A percentile compares a stretch with the other conserved stretches of the same genome.
These are phyloP conservation scores for Dendrocalamus latiflorus DNA, from an alignment of 202 grass and related monocot species.

Conservation along the genomic window DNA sequence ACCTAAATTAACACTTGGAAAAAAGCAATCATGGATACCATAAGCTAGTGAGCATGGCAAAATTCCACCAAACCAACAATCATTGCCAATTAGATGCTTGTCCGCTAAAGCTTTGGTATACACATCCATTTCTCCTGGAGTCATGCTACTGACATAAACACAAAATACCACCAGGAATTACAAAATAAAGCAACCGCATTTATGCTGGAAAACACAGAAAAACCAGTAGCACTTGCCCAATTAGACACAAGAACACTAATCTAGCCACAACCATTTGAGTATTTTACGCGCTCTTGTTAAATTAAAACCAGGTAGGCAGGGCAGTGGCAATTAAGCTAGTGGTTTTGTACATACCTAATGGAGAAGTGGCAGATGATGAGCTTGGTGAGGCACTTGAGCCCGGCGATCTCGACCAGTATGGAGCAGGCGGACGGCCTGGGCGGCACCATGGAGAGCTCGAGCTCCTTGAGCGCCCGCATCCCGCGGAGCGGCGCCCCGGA, in stretches of 20 bases:
- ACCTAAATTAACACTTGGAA: background rate
- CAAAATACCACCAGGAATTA: background rate
- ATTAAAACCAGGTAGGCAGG: background rate
- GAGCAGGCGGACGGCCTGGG: slow-evolving; percentile 68
- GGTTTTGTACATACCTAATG: slow-evolving; percentile 40
- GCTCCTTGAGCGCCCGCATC: slow-evolving; percentile 71
- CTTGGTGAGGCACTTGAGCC: slow-evolving; percentile 72
- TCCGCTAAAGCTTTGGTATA: background rate
- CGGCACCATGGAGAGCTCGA: slow-evolving; percentile 76
- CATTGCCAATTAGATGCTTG: background rate
- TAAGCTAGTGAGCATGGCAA: background rate
- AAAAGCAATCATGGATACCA: background rate
- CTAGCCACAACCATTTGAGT: background rate
- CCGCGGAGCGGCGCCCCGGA: slow-evolving; percentile 52
- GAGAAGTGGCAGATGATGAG: slow-evolving; percentile 86
- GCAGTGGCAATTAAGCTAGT: background rate
- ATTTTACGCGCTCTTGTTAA: background rate
- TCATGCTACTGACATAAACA: background rate
- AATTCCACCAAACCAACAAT: background rate
- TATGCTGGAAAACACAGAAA: background rate
- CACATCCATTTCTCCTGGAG: background rate
- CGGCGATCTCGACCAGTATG: slow-evolving; percentile 62
- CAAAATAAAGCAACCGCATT: background rate
- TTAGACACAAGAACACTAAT: background rate
- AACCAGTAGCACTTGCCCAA: background rate